Evolutionary conservation across 805 yeast genomes (phyloP).

Genomic region (Teunomyces tritomae): DNA sequence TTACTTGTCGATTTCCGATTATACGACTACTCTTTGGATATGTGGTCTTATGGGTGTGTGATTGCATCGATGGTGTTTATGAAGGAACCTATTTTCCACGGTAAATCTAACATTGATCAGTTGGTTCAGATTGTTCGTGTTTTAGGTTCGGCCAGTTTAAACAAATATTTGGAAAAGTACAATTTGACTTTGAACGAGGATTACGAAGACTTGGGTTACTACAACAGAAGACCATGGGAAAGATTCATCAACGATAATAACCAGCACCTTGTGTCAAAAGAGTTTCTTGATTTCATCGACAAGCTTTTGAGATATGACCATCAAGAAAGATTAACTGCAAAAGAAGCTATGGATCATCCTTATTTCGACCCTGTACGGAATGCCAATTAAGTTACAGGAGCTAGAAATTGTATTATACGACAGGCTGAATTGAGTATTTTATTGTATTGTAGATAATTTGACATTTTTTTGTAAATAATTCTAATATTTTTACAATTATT

Average conservation of each 20-base stretch:
- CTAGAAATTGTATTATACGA: slow-evolving; percentile 1
- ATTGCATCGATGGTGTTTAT: slow-evolving; percentile 84
- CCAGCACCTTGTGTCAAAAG: slow-evolving; percentile 49
- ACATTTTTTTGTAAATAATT: neutral
- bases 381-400: neutral
- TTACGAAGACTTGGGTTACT: slow-evolving; percentile 73
- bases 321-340: slow-evolving; percentile 81
- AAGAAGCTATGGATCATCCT: slow-evolving; percentile 79
- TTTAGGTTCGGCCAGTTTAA: slow-evolving; percentile 76
- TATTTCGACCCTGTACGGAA: slow-evolving; percentile 47
- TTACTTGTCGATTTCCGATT: slow-evolving; percentile 75
- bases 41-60: slow-evolving; percentile 93
- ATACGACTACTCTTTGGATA: slow-evolving; percentile 84
- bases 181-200: slow-evolving; percentile 69
- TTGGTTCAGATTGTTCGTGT: slow-evolving; percentile 86
- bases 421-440: neutral
- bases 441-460: neutral
- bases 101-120: slow-evolving; percentile 88
- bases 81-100: slow-evolving; percentile 91
- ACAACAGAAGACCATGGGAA: slow-evolving; percentile 65
- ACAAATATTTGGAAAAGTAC: slow-evolving; percentile 65
- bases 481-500: neutral
- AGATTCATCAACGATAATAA: slow-evolving; percentile 57
- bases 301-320: slow-evolving; percentile 78
- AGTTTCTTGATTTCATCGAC: slow-evolving; percentile 68